A percentile compares a stretch with the other conserved stretches of the same genome.
Evolutionary conservation across 2,329 filamentous ascomycete genomes (phyloP).

Genomic region (Metarhizium anisopliae): DNA sequence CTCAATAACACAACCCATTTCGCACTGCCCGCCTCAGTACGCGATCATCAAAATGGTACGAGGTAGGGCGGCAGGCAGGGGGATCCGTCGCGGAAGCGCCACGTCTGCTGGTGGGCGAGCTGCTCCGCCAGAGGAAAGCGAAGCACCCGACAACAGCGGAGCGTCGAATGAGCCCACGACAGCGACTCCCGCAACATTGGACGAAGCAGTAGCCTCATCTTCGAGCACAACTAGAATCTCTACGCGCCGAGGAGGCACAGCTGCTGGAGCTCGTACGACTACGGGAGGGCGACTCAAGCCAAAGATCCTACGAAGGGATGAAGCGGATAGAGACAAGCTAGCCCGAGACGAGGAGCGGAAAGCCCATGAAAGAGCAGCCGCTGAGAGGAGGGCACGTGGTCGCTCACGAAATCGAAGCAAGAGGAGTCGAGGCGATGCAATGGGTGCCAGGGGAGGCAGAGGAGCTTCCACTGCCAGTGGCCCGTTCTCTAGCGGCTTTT

Average conservation of each 20-base stretch:
- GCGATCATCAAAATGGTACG: constrained; percentile 19
- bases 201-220: constrained; percentile 10
- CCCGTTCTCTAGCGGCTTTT: constrained; percentile 26
- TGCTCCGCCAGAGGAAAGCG: constrained; percentile 14
- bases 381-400: constrained; percentile 28
- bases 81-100: constrained; percentile 21
- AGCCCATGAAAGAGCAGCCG: constrained; percentile 29
- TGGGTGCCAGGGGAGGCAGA: constrained; percentile 31
- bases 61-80: constrained; percentile 22
- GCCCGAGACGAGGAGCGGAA: constrained; percentile 36
- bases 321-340: constrained; percentile 37
- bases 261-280: constrained; percentile 27
- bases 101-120: constrained; percentile 12
- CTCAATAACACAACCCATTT: background rate
- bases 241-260: constrained; percentile 22
- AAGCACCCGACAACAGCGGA: constrained; percentile 13
- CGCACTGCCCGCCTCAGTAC: background rate
- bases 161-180: constrained; percentile 9
- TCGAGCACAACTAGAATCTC: constrained; percentile 14
- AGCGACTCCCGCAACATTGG: constrained; percentile 9
- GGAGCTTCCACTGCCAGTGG: constrained; percentile 28
- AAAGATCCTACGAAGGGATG: constrained; percentile 40
- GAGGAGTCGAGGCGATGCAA: constrained; percentile 34
- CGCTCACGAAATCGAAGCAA: constrained; percentile 32
- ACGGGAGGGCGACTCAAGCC: constrained; percentile 34